These are phyloP conservation scores for Suhomyces terraborum DNA, from an alignment of 1,139 yeast species.

Conservation along the genomic window DNA sequence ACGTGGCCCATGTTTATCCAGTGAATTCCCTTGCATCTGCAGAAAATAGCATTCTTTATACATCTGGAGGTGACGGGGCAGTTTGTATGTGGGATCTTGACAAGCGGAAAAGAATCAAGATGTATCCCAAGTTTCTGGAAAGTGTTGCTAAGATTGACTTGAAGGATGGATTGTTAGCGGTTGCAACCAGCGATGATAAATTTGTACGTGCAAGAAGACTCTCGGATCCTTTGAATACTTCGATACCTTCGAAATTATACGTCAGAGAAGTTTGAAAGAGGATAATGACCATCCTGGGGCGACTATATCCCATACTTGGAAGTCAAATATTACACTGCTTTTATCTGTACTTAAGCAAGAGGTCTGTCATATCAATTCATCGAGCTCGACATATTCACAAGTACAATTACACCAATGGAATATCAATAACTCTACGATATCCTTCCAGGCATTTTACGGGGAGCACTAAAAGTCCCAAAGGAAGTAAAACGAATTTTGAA, in stretches of 20 bases:
- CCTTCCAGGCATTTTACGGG: too few species aligned
- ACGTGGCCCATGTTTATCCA: slow-evolving; percentile 69
- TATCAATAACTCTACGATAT: too few species aligned
- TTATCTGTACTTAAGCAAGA: too few species aligned
- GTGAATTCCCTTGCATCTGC: slow-evolving; percentile 69
- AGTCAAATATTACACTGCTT: too few species aligned
- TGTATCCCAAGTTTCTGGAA: slow-evolving; percentile 51
- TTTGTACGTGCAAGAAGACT: slow-evolving; percentile 18
- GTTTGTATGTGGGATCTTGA: slow-evolving; percentile 79
- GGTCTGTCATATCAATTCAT: too few species aligned
- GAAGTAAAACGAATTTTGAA: too few species aligned
- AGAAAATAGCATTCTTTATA: slow-evolving; percentile 50
- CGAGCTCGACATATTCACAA: too few species aligned
- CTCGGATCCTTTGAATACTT: slow-evolving; percentile 16
- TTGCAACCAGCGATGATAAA: slow-evolving; percentile 65
- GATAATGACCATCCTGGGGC: not conserved
- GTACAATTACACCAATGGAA: too few species aligned
- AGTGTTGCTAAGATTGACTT: slow-evolving; percentile 55
- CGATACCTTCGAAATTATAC: slow-evolving; percentile 18
- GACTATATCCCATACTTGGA: too few species aligned
- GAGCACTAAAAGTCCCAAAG: too few species aligned
- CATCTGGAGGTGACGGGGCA: slow-evolving; percentile 80
- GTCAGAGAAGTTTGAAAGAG: slow-evolving; percentile 8
- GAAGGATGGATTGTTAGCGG: slow-evolving; percentile 44
- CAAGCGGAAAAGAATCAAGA: slow-evolving; percentile 60